Evolutionary conservation across 139 green algal species (phyloP), one percentile per base, ranked within the genome.

Genomic region (Volvox reticuliferus): DNA sequence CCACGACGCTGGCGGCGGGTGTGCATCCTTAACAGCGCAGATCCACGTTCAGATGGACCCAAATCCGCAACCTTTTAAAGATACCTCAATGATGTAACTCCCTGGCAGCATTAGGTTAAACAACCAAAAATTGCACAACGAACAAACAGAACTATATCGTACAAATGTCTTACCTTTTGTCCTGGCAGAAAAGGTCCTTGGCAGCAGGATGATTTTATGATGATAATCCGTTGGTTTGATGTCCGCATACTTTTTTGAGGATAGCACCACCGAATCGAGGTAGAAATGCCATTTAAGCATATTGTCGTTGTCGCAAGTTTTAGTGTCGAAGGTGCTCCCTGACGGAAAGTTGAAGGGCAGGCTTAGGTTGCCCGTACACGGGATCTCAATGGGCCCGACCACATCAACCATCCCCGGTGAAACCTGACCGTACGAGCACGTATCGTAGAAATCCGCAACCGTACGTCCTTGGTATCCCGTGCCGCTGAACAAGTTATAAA

Each of bases 271-370:
- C 21, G 16, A 2, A 26, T 84, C 36, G 14, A 84, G 22, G 78
- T 84, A 65, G 78, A 68, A 84, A 32, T 84, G 78, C 78, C 78
- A 84, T 33, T 84, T 84, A 18, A 84, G 78, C 78, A 84, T 12
- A 44, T 84, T 84, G 37, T 84, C 78, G 36, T 84, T 32, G 17
- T 44, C 78, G 37, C 78, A 84, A 13, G 16, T 68, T 30, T 32
- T 32, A 14, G 78, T 84, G 78, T 84, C 78, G 37, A 84, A 84
- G 36, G 12, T 32, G 36, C 67, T 84, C 36, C 78, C 78, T 12
- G 78, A 68, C 17, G 78, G 37, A 16, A 84, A 84, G 12, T 35
- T 32, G 32, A 84, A 84, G 22, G 9, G 9, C 36, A 84, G 36
- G 0, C 12, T 32, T 1, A 84, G 78, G 12, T 32, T 17, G 36